Evolutionary conservation across 1,139 yeast species (phyloP).

Genomic region (Wickerhamomyces sp.): DNA sequence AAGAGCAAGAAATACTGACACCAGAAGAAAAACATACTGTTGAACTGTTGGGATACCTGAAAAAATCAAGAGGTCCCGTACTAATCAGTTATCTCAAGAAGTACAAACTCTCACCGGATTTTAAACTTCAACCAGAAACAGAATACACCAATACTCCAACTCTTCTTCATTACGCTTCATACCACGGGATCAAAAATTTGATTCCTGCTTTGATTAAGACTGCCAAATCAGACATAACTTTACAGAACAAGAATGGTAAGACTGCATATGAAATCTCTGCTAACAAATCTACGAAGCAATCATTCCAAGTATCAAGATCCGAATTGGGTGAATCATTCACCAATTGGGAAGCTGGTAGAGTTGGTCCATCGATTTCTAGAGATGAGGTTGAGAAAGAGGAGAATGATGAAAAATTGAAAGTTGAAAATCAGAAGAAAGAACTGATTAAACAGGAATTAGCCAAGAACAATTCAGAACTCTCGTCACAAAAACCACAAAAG

Average conservation of each 20-base stretch:
- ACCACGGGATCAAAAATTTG: slow-evolving; percentile 63
- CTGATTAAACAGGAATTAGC: slow-evolving; percentile 30
- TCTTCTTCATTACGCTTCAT: slow-evolving; percentile 72
- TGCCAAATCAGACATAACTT: slow-evolving; percentile 67
- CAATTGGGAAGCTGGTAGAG: slow-evolving; percentile 66
- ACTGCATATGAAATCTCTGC: slow-evolving; percentile 59
- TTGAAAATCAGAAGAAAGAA: slow-evolving; percentile 25
- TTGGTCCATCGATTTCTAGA: slow-evolving; percentile 59
- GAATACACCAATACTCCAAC: slow-evolving; percentile 62
- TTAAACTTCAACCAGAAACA: slow-evolving; percentile 47
- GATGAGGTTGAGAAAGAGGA: slow-evolving; percentile 55
- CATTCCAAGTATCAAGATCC: slow-evolving; percentile 66
- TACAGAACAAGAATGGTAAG: slow-evolving; percentile 47
- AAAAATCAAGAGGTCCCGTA: slow-evolving; percentile 76
- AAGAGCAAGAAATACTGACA: slow-evolving; percentile 23
- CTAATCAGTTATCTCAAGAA: slow-evolving; percentile 57
- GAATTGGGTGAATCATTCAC: slow-evolving; percentile 63
- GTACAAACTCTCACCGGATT: slow-evolving; percentile 47
- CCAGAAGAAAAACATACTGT: slow-evolving; percentile 44
- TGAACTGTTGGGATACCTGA: slow-evolving; percentile 56
- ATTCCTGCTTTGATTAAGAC: slow-evolving; percentile 58
- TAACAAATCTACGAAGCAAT: slow-evolving; percentile 39
- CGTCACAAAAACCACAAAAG: slow-evolving; percentile 14
- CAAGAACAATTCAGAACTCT: slow-evolving; percentile 23
- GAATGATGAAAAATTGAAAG: slow-evolving; percentile 31